phyloP scores from a whole-genome alignment of 768 basidiomycete genomes.

The Guyanaporus albipodus region DNA sequence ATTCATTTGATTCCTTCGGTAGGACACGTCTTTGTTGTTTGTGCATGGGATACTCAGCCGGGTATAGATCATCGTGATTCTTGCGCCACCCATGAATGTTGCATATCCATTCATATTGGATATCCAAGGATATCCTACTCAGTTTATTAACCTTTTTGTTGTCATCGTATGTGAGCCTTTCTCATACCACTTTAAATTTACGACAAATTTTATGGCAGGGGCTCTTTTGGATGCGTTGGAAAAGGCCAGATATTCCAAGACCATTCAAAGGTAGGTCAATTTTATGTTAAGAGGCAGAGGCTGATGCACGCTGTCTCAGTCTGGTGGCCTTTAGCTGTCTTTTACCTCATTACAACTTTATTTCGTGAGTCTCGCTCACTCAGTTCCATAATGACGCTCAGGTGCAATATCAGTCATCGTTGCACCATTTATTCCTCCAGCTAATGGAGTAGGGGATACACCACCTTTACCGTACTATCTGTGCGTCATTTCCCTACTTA shows the following conservation, averaged over 20 bases:
- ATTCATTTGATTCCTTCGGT: conserved; percentile 53
- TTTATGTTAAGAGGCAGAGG: background rate
- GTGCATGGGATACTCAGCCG: background rate
- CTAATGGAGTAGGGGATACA: conserved; percentile 54
- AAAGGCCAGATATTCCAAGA: conserved; percentile 41
- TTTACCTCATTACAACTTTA: conserved; percentile 48
- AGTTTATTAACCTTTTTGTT: conserved; percentile 55
- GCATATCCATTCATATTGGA: conserved; percentile 61
- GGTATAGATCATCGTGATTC: conserved; percentile 45
- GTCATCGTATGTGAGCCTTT: conserved; percentile 37
- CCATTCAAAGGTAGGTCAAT: conserved; percentile 48
- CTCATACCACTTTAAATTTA: conserved; percentile 17
- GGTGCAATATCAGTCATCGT: conserved; percentile 39
- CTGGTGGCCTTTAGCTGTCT: conserved; percentile 52
- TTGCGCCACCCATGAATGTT: conserved; percentile 47
- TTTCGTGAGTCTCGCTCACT: conserved; percentile 41
- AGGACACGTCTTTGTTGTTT: conserved; percentile 3
- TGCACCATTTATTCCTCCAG: conserved; percentile 52
- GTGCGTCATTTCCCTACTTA: conserved; percentile 16
- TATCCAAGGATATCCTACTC: conserved; percentile 43
- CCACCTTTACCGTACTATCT: conserved; percentile 59
- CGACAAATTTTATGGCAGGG: conserved; percentile 35
- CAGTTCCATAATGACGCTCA: conserved; percentile 9
- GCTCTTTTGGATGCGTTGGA: conserved; percentile 54
- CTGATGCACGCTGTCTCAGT: conserved; percentile 28